phyloP scores from a whole-genome alignment of 106 monocot species.

The Gastrodia elata region DNA sequence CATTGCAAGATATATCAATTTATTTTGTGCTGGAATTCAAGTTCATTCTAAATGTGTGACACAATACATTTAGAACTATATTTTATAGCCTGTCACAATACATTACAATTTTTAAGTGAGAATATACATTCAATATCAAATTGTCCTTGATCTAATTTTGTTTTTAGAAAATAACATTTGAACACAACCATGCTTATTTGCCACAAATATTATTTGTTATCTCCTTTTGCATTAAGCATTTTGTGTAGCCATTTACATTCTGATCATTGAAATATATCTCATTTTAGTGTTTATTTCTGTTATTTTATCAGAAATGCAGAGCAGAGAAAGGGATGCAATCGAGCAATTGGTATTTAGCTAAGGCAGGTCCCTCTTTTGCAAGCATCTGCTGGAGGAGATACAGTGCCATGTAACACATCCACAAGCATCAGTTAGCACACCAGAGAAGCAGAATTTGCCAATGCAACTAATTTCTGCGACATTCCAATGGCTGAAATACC shows the following conservation, averaged over 20 bases:
- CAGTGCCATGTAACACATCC: constrained; percentile 35
- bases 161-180: too few relatives aligned
- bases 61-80: too few relatives aligned
- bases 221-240: neutral
- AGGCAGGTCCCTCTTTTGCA: constrained; percentile 9
- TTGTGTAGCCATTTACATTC: neutral
- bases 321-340: constrained; percentile 46
- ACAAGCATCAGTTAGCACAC: constrained; percentile 14
- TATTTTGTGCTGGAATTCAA: too few relatives aligned
- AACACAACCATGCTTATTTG: too few relatives aligned
- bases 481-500: constrained; percentile 22
- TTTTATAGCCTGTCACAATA: too few relatives aligned
- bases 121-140: too few relatives aligned
- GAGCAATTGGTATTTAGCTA: constrained; percentile 46
- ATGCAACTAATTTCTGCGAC: constrained; percentile 20
- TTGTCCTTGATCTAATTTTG: too few relatives aligned
- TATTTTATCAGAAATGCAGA: constrained; percentile 35
- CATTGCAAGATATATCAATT: too few relatives aligned
- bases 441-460: constrained; percentile 19
- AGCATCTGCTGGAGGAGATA: constrained; percentile 46
- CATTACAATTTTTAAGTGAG: too few relatives aligned
- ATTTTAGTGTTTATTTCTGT: neutral
- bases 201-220: too few relatives aligned
- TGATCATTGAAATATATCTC: neutral
- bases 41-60: too few relatives aligned